These are phyloP conservation scores for Pleurotus tuoliensis DNA, from an alignment of 768 basidiomycete genomes.

Conservation along the genomic window DNA sequence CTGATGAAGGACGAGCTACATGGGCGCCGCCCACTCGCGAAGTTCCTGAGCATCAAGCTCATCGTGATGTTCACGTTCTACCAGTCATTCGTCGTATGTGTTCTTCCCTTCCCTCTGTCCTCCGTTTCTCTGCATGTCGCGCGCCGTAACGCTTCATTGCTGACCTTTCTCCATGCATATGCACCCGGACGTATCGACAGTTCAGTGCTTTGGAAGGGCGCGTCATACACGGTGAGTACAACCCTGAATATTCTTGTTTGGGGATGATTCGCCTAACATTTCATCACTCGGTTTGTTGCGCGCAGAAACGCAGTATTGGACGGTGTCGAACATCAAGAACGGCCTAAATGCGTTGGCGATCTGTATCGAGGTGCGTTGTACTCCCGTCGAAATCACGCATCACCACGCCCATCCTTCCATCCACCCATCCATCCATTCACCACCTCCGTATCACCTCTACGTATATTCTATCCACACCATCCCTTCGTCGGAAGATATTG, in stretches of 20 bases:
- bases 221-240: constrained; percentile 57
- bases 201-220: constrained; percentile 61
- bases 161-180: neutral
- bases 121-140: neutral
- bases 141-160: neutral
- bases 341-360: constrained; percentile 80
- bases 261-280: neutral
- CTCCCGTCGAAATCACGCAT: neutral
- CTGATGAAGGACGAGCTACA: constrained; percentile 74
- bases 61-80: constrained; percentile 90
- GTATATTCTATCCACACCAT: neutral
- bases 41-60: constrained; percentile 84
- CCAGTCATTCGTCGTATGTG: constrained; percentile 68
- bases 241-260: no score
- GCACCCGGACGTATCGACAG: constrained; percentile 26
- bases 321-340: constrained; percentile 75
- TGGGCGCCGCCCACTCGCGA: constrained; percentile 72
- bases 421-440: no score
- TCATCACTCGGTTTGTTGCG: neutral
- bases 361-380: constrained; percentile 69
- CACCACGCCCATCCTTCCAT: neutral
- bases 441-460: neutral
- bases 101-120: neutral
- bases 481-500: neutral
- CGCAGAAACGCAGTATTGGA: constrained; percentile 76